Percentiles rank a stretch among this genome's conserved stretches.
These are phyloP conservation scores for Mychonastes homosphaera DNA, from an alignment of 139 green algal genomes.

Conservation along the genomic window DNA sequence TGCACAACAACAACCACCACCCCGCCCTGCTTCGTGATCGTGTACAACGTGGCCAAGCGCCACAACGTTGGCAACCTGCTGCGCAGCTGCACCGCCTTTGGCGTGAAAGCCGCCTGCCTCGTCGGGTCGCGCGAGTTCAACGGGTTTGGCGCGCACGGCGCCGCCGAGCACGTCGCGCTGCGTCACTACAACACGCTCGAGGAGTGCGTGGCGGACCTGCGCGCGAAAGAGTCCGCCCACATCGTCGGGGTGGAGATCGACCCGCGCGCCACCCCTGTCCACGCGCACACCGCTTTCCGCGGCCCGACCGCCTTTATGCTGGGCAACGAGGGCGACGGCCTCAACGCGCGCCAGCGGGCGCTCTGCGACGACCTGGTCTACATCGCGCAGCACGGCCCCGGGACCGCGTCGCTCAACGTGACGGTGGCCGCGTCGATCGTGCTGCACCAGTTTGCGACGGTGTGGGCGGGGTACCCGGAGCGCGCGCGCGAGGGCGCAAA, in stretches of 20 bases:
- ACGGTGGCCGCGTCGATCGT: slow-evolving; percentile 84
- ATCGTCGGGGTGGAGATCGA: slow-evolving; percentile 86
- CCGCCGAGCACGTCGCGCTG: slow-evolving; percentile 45
- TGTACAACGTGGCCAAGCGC: slow-evolving; percentile 4
- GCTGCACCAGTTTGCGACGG: slow-evolving; percentile 86
- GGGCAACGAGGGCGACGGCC: slow-evolving; percentile 82
- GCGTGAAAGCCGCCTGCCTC: slow-evolving; percentile 37
- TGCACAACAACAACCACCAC: too few relatives aligned
- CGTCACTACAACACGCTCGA: slow-evolving; percentile 9
- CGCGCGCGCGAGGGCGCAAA: slow-evolving; percentile 55
- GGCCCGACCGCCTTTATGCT: slow-evolving; percentile 84
- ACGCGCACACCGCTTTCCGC: slow-evolving; percentile 61
- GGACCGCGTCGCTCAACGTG: slow-evolving; percentile 94
- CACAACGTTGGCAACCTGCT: not conserved
- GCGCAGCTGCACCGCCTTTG: not conserved
- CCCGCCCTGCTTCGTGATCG: slow-evolving; percentile 22
- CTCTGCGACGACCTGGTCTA: slow-evolving; percentile 90
- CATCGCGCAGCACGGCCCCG: slow-evolving; percentile 58
- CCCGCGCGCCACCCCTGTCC: slow-evolving; percentile 51
- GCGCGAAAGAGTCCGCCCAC: not conserved
- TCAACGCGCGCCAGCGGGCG: slow-evolving; percentile 63
- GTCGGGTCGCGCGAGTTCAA: slow-evolving; percentile 77
- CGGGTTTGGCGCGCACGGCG: slow-evolving; percentile 81
- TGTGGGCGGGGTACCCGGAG: slow-evolving; percentile 70
- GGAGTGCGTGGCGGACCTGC: slow-evolving; percentile 1